A percentile compares a stretch with the other conserved stretches of the same genome.
phyloP scores from a whole-genome alignment of 257 asterid species.

The Apocynum venetum region DNA sequence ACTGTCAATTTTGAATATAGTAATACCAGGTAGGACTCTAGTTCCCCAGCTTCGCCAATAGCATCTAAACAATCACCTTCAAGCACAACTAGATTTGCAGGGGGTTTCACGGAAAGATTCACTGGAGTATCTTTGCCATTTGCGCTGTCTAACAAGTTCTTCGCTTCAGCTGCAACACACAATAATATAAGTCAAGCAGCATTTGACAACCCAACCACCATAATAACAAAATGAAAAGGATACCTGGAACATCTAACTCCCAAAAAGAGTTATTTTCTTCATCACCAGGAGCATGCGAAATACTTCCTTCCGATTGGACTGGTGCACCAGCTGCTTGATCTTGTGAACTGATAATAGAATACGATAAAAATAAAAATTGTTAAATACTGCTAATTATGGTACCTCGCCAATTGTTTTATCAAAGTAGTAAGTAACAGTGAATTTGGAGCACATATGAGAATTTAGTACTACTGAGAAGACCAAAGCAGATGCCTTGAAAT shows the following conservation, averaged over 20 bases:
- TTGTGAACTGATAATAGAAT: conserved; percentile 45
- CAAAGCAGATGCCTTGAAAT: not conserved
- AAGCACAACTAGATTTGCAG: conserved; percentile 88
- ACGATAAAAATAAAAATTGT: not conserved
- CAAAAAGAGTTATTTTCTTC: conserved; percentile 64
- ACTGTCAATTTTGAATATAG: conserved; percentile 9
- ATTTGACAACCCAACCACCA: conserved; percentile 8
- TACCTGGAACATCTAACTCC: conserved; percentile 84
- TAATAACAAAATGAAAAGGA: conserved; percentile 21
- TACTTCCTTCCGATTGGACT: conserved; percentile 35
- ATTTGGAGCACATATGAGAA: not conserved
- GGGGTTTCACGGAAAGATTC: conserved; percentile 60
- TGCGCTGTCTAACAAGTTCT: conserved; percentile 52
- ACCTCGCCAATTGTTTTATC: not conserved
- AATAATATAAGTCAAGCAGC: conserved; percentile 19
- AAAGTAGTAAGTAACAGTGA: not conserved
- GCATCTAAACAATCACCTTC: conserved; percentile 96
- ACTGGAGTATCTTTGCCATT: conserved; percentile 35
- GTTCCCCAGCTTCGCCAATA: conserved; percentile 74
- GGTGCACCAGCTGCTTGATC: conserved; percentile 46
- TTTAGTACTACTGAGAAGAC: not conserved
- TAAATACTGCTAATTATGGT: not conserved
- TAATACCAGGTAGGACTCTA: conserved; percentile 91
- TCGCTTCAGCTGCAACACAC: conserved; percentile 62
- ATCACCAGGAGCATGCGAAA: conserved; percentile 34